Conservation (phyloP, 2,329 filamentous ascomycete species). For the Colletotrichum liaoningense region DNA sequence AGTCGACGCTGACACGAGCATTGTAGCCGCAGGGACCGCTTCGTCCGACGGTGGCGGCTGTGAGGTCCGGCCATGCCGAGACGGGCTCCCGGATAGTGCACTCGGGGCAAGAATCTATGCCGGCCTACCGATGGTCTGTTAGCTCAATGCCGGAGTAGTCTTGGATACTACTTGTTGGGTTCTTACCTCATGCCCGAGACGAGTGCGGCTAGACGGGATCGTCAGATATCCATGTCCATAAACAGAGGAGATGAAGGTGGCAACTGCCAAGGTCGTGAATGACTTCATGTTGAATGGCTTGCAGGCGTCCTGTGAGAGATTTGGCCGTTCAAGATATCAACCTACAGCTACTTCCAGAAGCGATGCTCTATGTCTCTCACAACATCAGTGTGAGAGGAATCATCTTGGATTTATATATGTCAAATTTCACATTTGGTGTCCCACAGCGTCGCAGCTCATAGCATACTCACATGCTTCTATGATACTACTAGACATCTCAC, state of each 20-base stretch:
- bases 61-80: conserved; percentile 59
- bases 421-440: neutral
- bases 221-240: conserved; percentile 59
- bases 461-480: neutral
- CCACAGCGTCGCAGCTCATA: neutral
- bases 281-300: neutral
- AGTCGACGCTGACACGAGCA: conserved; percentile 63
- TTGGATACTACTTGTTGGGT: neutral
- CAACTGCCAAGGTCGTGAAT: neutral
- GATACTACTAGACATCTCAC: neutral
- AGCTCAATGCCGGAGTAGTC: neutral
- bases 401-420: conserved; percentile 2
- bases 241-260: conserved; percentile 15
- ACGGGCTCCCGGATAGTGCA: conserved; percentile 67
- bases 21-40: conserved; percentile 66
- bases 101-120: conserved; percentile 63
- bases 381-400: neutral
- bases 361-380: too few species aligned
- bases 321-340: neutral
- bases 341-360: neutral
- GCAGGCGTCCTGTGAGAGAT: neutral
- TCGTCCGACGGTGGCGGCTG: conserved; percentile 56
- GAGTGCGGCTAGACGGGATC: conserved; percentile 55
- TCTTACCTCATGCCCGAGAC: conserved; percentile 55
- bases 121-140: conserved; percentile 48